These are phyloP conservation scores for Baudoinia panamericana DNA, from an alignment of 495 filamentous ascomycete genomes.

Conservation along the genomic window DNA sequence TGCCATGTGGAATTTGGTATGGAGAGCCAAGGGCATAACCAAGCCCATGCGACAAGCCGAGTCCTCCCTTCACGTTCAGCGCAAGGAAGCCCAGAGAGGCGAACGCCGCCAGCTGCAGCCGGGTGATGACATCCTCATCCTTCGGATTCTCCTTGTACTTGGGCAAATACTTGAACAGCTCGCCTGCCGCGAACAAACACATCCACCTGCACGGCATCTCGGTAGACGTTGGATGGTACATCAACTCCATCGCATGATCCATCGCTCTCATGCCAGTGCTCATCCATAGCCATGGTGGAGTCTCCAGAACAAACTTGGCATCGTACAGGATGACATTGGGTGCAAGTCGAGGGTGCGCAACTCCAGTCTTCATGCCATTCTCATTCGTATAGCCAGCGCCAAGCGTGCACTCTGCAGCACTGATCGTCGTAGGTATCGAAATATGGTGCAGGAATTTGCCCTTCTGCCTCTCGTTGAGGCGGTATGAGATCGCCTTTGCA, in stretches of 20 bases:
- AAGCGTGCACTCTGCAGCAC: slow-evolving; percentile 36
- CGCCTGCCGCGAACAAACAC: slow-evolving; percentile 28
- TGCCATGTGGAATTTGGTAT: slow-evolving; percentile 39
- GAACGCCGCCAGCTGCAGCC: slow-evolving; percentile 35
- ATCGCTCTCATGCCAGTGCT: slow-evolving; percentile 35
- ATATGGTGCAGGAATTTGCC: slow-evolving; percentile 35
- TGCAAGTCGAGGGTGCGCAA: slow-evolving; percentile 28
- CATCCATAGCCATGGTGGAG: slow-evolving; percentile 32
- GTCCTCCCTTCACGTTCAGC: slow-evolving; percentile 32
- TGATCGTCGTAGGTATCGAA: slow-evolving; percentile 38
- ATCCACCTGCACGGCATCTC: slow-evolving; percentile 35
- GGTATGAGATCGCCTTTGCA: slow-evolving; percentile 35
- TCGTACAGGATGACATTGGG: slow-evolving; percentile 36
- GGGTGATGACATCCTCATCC: slow-evolving; percentile 33
- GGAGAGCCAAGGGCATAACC: slow-evolving; percentile 39
- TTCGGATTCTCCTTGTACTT: slow-evolving; percentile 31
- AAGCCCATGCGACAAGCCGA: slow-evolving; percentile 35
- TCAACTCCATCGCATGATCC: slow-evolving; percentile 38
- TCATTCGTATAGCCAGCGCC: slow-evolving; percentile 32
- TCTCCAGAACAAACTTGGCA: slow-evolving; percentile 31
- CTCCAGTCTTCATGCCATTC: slow-evolving; percentile 32
- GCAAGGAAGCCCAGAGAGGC: slow-evolving; percentile 33
- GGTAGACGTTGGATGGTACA: slow-evolving; percentile 36
- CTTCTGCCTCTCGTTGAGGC: slow-evolving; percentile 27
- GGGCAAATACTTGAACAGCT: slow-evolving; percentile 34